Conservation (phyloP, 2,329 filamentous ascomycete species). For the Ophiognomonia clavigignenti-juglandacearum region DNA sequence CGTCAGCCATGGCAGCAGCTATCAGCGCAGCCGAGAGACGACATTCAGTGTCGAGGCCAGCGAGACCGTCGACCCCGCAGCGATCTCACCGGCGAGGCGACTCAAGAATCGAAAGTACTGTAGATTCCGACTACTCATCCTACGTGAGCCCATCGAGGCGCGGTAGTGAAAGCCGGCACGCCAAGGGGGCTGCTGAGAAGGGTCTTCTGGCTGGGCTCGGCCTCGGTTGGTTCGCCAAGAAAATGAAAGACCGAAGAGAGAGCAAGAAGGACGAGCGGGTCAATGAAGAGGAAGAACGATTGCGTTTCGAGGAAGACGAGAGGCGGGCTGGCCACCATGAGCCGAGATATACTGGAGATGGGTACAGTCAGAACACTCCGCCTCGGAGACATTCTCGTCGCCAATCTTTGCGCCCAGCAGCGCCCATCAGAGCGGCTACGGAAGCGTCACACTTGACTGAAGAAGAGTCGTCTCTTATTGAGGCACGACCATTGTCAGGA, state of each 20-base stretch:
- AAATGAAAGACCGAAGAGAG: conserved; percentile 54
- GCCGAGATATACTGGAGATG: conserved; percentile 67
- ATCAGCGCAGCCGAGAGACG: conserved; percentile 41
- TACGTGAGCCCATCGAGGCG: conserved; percentile 60
- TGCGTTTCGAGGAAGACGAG: conserved; percentile 43
- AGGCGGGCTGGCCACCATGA: conserved; percentile 55
- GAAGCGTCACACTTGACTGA: conserved; percentile 18
- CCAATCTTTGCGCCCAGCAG: conserved; percentile 8
- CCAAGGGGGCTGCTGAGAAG: conserved; percentile 47
- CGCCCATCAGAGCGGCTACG: conserved; percentile 13
- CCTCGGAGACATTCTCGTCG: conserved; percentile 33
- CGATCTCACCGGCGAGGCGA: conserved; percentile 40
- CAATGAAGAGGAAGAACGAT: conserved; percentile 41
- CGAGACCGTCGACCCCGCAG: conserved; percentile 41
- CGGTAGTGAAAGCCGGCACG: conserved; percentile 34
- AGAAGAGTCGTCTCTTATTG: conserved; percentile 22
- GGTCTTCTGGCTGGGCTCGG: conserved; percentile 58
- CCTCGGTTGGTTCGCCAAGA: conserved; percentile 63
- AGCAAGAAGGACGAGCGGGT: conserved; percentile 46
- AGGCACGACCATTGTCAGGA: conserved; percentile 16
- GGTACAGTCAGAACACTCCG: conserved; percentile 42
- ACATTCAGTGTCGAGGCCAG: conserved; percentile 23
- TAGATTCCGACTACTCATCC: conserved; percentile 55
- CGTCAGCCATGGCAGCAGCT: conserved; percentile 38
- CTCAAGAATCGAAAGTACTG: conserved; percentile 38